phyloP scores from a whole-genome alignment of 1,284 basidiomycete species.

The Schizopora paradoxa region DNA sequence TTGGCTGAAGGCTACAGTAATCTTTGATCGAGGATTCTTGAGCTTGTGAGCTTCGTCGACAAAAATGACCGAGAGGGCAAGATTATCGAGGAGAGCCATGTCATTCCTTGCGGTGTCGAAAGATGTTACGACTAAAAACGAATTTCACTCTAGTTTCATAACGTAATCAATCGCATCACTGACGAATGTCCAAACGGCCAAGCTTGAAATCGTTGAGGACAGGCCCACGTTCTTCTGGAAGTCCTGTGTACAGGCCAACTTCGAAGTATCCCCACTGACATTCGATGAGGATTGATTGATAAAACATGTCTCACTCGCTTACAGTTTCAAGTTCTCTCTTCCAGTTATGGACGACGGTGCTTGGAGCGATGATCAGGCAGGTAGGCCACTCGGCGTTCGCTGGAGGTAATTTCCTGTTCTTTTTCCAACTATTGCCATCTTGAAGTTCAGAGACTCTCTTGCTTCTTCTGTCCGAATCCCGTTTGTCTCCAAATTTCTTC shows the following conservation, averaged over 20 bases:
- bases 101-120: conserved; percentile 65
- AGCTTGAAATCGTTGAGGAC: conserved; percentile 65
- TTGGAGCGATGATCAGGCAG: conserved; percentile 75
- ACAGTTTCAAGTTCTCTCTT: conserved; percentile 71
- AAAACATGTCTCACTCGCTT: conserved; percentile 25
- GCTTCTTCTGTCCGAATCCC: conserved; percentile 57
- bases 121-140: conserved; percentile 56
- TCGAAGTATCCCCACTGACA: conserved; percentile 82
- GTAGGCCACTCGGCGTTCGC: conserved; percentile 74
- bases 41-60: conserved; percentile 82
- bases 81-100: conserved; percentile 57
- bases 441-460: conserved; percentile 59
- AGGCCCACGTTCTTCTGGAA: conserved; percentile 41
- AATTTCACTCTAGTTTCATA: conserved; percentile 2
- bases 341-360: conserved; percentile 78
- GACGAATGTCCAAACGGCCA: conserved; percentile 71
- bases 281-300: conserved; percentile 6
- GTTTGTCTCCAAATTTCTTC: conserved; percentile 62
- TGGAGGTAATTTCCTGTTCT: conserved; percentile 47
- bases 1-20: conserved; percentile 56
- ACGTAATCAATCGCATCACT: conserved; percentile 25
- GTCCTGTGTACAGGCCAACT: conserved; percentile 60
- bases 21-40: conserved; percentile 65
- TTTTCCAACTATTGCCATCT: conserved; percentile 51
- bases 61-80: conserved; percentile 66